These are phyloP conservation scores for Thalassiosira livingstoniorum DNA, from an alignment of 352 stramenopile genomes.

Conservation along the genomic window DNA sequence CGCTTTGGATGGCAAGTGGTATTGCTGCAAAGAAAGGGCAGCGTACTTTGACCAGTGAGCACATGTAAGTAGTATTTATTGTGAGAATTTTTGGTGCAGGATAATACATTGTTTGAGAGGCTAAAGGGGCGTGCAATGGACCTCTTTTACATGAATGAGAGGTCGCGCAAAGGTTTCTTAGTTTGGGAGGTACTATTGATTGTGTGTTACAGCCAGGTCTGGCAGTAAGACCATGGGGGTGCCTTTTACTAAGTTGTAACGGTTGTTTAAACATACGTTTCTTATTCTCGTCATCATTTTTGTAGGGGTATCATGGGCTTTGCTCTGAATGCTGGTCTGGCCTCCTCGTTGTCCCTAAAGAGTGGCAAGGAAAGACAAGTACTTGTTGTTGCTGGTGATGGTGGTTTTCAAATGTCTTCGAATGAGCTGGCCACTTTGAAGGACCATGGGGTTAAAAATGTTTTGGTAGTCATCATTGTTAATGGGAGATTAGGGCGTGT, in stretches of 20 bases:
- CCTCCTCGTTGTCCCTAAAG: slow-evolving; percentile 7
- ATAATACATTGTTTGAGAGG: no score
- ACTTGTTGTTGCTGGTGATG: slow-evolving; percentile 59
- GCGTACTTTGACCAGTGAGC: slow-evolving; percentile 43
- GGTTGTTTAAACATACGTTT: not conserved
- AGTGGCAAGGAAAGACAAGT: slow-evolving; percentile 5
- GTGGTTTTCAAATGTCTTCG: slow-evolving; percentile 56
- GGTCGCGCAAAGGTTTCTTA: no score
- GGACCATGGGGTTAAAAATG: slow-evolving; percentile 33
- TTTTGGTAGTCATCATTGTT: slow-evolving; percentile 43
- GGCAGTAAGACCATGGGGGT: no score
- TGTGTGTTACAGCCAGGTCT: no score
- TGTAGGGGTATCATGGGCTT: slow-evolving; percentile 70
- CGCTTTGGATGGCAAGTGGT: slow-evolving; percentile 41
- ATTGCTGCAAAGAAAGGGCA: slow-evolving; percentile 32
- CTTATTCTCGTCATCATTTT: not conserved
- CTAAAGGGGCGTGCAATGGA: no score
- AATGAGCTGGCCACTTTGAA: slow-evolving; percentile 63
- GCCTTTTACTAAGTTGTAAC: slow-evolving; percentile 18
- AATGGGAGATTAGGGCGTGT: slow-evolving; percentile 31
- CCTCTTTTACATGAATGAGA: no score
- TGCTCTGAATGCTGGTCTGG: slow-evolving; percentile 53
- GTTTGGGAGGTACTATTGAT: no score
- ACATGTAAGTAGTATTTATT: no score
- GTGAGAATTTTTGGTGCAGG: no score